These are phyloP conservation scores for Jamesozyma lodderae DNA, from an alignment of 805 yeast genomes.

Conservation along the genomic window DNA sequence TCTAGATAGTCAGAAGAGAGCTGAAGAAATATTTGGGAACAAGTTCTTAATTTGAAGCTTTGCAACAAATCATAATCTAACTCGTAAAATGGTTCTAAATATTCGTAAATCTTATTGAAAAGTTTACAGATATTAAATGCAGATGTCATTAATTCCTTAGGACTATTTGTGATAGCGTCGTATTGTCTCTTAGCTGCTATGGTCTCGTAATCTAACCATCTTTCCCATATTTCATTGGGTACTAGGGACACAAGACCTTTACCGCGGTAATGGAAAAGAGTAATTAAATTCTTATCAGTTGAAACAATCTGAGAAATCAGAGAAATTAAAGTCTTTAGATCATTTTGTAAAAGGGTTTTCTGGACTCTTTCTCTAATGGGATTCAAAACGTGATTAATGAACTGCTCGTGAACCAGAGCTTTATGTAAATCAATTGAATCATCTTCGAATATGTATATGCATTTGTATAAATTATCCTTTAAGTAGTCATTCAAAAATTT, in stretches of 20 bases:
- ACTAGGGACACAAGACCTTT: constrained; percentile 28
- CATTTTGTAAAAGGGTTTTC: constrained; percentile 30
- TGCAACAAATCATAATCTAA: constrained; percentile 13
- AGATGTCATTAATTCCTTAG: constrained; percentile 15
- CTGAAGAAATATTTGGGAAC: constrained; percentile 23
- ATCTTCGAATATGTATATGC: constrained; percentile 36
- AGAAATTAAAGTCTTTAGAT: constrained; percentile 31
- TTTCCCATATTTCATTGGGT: constrained; percentile 28
- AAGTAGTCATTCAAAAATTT: constrained; percentile 41
- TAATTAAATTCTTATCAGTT: constrained; percentile 31
- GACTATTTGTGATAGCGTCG: constrained; percentile 32
- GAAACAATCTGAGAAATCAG: constrained; percentile 34
- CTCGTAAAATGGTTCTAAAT: constrained; percentile 33
- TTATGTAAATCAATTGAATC: constrained; percentile 18
- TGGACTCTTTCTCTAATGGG: constrained; percentile 40
- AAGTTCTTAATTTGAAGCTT: constrained; percentile 20
- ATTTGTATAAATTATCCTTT: constrained; percentile 31
- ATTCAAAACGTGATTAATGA: constrained; percentile 29
- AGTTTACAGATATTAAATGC: constrained; percentile 37
- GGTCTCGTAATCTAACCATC: constrained; percentile 43
- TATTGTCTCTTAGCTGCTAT: constrained; percentile 38
- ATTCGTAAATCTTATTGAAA: constrained; percentile 35
- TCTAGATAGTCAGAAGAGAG: constrained; percentile 19
- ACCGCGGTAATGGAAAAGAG: constrained; percentile 36
- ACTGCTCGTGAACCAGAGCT: constrained; percentile 32